Percentiles rank a stretch among this genome's conserved stretches.
Evolutionary conservation across 2,329 filamentous ascomycete species (phyloP).

Genomic region (Blastomyces gilchristii): DNA sequence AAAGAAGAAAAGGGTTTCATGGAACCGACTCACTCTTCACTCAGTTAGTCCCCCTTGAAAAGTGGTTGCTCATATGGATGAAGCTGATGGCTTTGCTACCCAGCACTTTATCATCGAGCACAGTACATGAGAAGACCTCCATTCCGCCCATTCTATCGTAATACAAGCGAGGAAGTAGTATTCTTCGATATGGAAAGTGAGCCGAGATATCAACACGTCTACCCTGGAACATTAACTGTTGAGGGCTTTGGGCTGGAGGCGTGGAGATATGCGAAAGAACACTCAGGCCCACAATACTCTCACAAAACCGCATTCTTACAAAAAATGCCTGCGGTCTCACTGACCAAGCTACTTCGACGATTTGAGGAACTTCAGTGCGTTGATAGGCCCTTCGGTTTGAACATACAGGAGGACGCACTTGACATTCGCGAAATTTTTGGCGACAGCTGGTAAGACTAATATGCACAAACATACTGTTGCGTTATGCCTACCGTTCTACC

Average conservation of each 20-base stretch:
- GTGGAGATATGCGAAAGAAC: neutral
- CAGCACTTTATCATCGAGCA: neutral
- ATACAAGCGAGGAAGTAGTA: neutral
- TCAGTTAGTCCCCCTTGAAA: neutral
- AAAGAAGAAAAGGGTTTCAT: neutral
- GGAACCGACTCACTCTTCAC: neutral
- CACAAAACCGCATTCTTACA: neutral
- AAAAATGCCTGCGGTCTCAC: neutral
- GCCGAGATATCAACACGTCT: neutral
- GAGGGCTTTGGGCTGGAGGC: neutral
- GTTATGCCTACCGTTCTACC: neutral
- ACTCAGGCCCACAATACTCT: neutral
- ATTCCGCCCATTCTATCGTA: neutral
- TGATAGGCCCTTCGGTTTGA: neutral
- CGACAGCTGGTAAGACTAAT: neutral
- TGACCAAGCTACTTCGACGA: neutral
- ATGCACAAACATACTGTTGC: neutral
- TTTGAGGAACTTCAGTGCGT: neutral
- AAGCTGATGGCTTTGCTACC: neutral
- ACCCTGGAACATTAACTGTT: constrained; percentile 2
- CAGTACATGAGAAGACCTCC: neutral
- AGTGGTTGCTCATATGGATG: neutral
- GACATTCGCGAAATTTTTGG: neutral
- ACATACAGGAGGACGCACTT: neutral
- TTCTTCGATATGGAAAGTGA: constrained; percentile 1